Evolutionary conservation across 495 filamentous ascomycete species (phyloP), one percentile per base, ranked within the genome.

Genomic region (Penicillium parvum): DNA sequence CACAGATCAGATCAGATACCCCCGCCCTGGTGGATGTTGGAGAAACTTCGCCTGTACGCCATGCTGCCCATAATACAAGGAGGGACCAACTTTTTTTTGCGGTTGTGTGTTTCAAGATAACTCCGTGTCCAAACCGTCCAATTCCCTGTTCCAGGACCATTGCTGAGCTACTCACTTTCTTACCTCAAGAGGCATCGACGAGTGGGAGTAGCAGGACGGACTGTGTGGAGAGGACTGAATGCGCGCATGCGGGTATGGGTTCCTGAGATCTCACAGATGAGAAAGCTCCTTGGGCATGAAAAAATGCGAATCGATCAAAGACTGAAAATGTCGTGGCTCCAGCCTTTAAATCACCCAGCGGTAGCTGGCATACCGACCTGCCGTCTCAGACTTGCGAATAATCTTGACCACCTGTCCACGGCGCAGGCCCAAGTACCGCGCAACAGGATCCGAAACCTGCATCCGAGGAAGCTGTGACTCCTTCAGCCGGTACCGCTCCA

Each of bases 361-460:
- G 58, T 84, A 84, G 65, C 77, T 81, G 9, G 74, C 74, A 49
- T 77, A 77, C 18, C 74, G 65, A 50, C 74, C 74, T 0, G 73
- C 74, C 11, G 74, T 77, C 55, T 77, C 74, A 74, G 83, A 88
- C 44, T 80, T 85, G 37, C 92, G 74, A 39, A 98, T 94, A 53
- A 98, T 98, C 81, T 98, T 98, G 44, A 98, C 94, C 9, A 98
- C 90, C 73, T 97, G 89, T 3, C 92, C 90, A 55, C 88, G 79
- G 70, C 88, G 83, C 65, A 98, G 72, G 14, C 94, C 92, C 37
- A 96, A 67, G 66, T 96, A 98, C 59, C 84, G 81, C 23, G 92
- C 87, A 25, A 98, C 88, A 10, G 92, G 92, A 69, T 98, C 92
- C 32, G 83, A 84, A 37, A 83, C 72, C 67, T 95, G 82, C 46